Conservation (phyloP, 2,329 filamentous ascomycete genomes). For the Cadophora sp. region DNA sequence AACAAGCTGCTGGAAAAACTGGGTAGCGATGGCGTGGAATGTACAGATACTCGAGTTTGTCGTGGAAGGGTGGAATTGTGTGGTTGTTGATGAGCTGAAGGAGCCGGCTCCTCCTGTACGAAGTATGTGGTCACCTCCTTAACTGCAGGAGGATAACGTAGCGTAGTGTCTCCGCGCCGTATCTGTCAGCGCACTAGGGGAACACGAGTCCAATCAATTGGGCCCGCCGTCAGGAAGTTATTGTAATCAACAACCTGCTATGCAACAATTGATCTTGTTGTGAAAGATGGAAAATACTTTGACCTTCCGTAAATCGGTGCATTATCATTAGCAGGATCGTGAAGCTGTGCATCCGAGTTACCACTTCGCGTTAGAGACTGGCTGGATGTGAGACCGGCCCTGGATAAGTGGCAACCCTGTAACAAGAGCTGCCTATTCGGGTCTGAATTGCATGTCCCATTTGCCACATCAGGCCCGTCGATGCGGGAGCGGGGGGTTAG, state of each 20-base stretch:
- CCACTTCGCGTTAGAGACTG: not conserved
- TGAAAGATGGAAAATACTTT: not conserved
- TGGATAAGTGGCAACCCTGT: conserved; percentile 13
- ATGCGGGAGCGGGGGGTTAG: not conserved
- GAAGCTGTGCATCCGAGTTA: no score
- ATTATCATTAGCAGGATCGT: not conserved
- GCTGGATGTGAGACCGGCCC: not conserved
- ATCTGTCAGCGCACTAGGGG: conserved; percentile 2
- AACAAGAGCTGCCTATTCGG: conserved; percentile 12
- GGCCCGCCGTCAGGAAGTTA: not conserved
- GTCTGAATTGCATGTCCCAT: conserved; percentile 8
- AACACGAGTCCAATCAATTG: conserved; percentile 4
- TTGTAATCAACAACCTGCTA: not conserved
- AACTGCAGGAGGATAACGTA: not conserved
- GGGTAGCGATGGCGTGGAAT: conserved; percentile 15
- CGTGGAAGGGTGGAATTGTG: not conserved
- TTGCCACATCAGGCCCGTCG: conserved; percentile 2
- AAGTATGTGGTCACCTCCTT: conserved; percentile 6
- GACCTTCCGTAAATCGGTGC: not conserved
- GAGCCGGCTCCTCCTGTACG: conserved; percentile 13
- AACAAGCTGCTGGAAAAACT: conserved; percentile 2
- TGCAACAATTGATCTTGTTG: not conserved
- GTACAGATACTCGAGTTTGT: conserved; percentile 10
- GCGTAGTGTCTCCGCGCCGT: not conserved
- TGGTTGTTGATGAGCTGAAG: conserved; percentile 7